Conservation (phyloP, 495 filamentous ascomycete genomes). For the Diplogelasinospora grovesii region DNA sequence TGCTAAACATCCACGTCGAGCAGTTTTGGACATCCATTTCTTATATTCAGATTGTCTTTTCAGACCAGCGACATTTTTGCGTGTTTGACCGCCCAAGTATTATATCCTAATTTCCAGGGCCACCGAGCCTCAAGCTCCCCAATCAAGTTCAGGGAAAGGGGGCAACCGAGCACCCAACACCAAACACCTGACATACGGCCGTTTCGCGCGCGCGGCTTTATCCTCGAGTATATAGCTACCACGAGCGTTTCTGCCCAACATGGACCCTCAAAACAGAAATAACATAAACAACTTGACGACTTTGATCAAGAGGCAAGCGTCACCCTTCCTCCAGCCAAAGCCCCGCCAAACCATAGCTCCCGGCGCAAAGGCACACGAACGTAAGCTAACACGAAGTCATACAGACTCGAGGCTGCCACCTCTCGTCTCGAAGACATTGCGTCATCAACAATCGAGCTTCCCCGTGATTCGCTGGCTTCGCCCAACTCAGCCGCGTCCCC, state of each 20-base stretch:
- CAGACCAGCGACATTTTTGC: too few relatives aligned
- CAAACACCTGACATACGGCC: too few relatives aligned
- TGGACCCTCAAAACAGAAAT: too few relatives aligned
- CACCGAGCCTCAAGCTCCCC: too few relatives aligned
- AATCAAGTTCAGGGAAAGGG: too few relatives aligned
- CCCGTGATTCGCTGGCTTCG: slow-evolving; percentile 32
- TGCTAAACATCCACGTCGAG: slow-evolving; percentile 1
- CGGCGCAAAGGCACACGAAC: background rate
- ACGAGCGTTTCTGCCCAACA: slow-evolving; percentile 22
- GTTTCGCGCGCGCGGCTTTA: too few relatives aligned
- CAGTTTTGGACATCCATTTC: too few relatives aligned
- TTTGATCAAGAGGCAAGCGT: slow-evolving; percentile 76
- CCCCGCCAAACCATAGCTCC: background rate
- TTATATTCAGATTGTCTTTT: too few relatives aligned
- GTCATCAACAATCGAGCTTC: slow-evolving; percentile 56
- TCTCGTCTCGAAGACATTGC: slow-evolving; percentile 95
- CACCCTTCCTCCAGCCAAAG: background rate
- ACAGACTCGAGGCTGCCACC: slow-evolving; percentile 96
- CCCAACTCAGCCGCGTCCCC: slow-evolving; percentile 19
- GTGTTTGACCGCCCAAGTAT: too few relatives aligned
- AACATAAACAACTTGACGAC: slow-evolving; percentile 96
- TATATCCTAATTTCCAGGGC: too few relatives aligned
- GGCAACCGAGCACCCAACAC: too few relatives aligned
- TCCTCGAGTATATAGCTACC: background rate
- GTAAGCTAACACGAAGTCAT: slow-evolving; percentile 19